Conservation (phyloP, 331 rosid species). For the Saraca asoca region DNA sequence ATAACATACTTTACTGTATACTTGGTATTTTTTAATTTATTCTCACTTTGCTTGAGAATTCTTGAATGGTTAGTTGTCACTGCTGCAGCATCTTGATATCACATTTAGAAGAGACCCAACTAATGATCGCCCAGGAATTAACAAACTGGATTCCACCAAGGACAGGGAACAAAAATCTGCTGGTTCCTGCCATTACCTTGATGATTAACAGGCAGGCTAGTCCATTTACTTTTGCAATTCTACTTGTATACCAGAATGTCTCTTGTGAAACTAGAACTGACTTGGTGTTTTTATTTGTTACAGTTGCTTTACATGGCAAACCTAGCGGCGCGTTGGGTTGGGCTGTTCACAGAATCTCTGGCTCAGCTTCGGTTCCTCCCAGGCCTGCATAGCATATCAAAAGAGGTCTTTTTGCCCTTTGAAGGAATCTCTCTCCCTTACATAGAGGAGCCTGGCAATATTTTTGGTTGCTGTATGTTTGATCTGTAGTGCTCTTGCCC, state of each 20-base stretch:
- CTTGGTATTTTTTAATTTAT: neutral
- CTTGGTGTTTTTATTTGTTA: neutral
- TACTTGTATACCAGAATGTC: neutral
- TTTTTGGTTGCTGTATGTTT: conserved; percentile 40
- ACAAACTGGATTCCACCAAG: conserved; percentile 86
- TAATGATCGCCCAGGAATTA: conserved; percentile 90
- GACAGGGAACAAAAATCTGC: conserved; percentile 93
- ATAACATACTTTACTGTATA: too few species aligned
- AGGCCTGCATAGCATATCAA: conserved; percentile 28
- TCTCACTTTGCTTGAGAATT: neutral
- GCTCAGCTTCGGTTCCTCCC: conserved; percentile 16
- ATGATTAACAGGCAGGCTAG: conserved; percentile 55
- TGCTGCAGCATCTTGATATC: conserved; percentile 90
- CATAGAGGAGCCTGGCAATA: conserved; percentile 38
- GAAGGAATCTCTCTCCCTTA: conserved; percentile 33
- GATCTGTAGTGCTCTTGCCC: conserved; percentile 36
- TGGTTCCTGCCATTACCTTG: conserved; percentile 94
- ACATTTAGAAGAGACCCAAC: conserved; percentile 99
- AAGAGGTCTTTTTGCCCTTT: conserved; percentile 13
- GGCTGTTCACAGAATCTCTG: conserved; percentile 29
- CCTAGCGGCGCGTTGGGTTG: conserved; percentile 18
- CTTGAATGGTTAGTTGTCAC: neutral
- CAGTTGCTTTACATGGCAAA: conserved; percentile 41
- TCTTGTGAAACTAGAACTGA: conserved; percentile 17
- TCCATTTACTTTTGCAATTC: conserved; percentile 15